Percentiles rank a stretch among this genome's conserved stretches.
phyloP scores from a whole-genome alignment of 805 yeast species.

The Lipomyces oligophaga region DNA sequence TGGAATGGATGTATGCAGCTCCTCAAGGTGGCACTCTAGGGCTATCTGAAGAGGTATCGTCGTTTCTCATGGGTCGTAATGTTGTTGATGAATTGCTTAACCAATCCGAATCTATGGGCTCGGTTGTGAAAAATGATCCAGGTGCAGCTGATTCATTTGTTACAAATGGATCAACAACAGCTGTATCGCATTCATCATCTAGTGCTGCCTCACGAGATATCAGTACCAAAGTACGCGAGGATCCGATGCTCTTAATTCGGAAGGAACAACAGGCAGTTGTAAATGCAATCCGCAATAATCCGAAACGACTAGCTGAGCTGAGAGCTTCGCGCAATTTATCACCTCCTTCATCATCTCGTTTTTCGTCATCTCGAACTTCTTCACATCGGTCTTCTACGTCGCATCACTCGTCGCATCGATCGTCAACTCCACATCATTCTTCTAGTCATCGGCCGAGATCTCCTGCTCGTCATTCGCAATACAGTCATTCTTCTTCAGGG shows the following conservation, averaged over 20 bases:
- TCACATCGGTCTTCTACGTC: too few relatives aligned
- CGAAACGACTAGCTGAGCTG: constrained; percentile 18
- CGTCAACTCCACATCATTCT: constrained; percentile 3
- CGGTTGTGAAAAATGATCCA: constrained; percentile 14
- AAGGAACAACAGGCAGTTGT: constrained; percentile 34
- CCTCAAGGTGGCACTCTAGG: constrained; percentile 36
- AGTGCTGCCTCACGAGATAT: constrained; percentile 30
- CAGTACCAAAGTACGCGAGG: constrained; percentile 39
- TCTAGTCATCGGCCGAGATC: constrained; percentile 3
- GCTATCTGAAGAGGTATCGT: constrained; percentile 44
- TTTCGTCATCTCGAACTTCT: neutral
- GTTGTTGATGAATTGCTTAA: constrained; percentile 43
- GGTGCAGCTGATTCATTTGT: constrained; percentile 15
- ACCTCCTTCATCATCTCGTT: neutral
- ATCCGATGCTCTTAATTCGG: constrained; percentile 50
- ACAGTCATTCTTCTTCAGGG: too few relatives aligned
- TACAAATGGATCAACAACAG: constrained; percentile 3
- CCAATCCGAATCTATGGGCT: constrained; percentile 25
- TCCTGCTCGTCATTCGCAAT: too few relatives aligned
- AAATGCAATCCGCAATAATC: constrained; percentile 22
- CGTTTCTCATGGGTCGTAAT: constrained; percentile 51
- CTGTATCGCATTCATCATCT: too few relatives aligned
- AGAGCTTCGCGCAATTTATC: constrained; percentile 9
- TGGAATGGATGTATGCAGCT: constrained; percentile 86
- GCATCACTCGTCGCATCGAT: too few relatives aligned